Percentiles rank a stretch among this genome's conserved stretches.
These are phyloP conservation scores for Neofusicoccum sp. DNA, from an alignment of 2,329 filamentous ascomycete species.

Conservation along the genomic window DNA sequence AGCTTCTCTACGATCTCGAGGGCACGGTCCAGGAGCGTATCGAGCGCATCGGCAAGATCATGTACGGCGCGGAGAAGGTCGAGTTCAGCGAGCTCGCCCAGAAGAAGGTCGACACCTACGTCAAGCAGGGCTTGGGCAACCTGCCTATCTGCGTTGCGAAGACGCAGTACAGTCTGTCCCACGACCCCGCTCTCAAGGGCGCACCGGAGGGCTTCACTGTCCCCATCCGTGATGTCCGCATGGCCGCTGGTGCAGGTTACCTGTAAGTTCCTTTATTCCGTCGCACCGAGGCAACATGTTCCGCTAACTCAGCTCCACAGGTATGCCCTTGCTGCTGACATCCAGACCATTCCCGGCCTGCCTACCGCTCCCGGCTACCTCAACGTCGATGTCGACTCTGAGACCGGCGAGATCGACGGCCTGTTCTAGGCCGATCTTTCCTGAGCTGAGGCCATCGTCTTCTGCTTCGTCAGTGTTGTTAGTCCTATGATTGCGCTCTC, in stretches of 20 bases:
- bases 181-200: constrained; percentile 91
- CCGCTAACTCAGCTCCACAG: constrained; percentile 48
- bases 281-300: constrained; percentile 1
- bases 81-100: constrained; percentile 93
- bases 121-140: constrained; percentile 85
- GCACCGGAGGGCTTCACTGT: constrained; percentile 92
- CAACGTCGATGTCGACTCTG: constrained; percentile 72
- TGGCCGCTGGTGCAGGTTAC: constrained; percentile 93
- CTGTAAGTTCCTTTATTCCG: constrained; percentile 57
- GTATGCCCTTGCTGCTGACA: constrained; percentile 92
- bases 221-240: constrained; percentile 87
- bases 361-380: constrained; percentile 94
- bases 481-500: background rate
- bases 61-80: constrained; percentile 89
- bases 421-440: constrained; percentile 66
- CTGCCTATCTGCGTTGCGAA: constrained; percentile 96
- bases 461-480: background rate
- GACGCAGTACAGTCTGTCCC: constrained; percentile 95
- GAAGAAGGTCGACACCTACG: constrained; percentile 95
- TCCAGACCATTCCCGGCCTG: constrained; percentile 95
- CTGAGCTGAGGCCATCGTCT: background rate
- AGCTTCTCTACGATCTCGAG: constrained; percentile 78
- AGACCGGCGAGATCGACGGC: constrained; percentile 59
- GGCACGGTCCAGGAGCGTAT: constrained; percentile 82
- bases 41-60: constrained; percentile 81